phyloP scores from a whole-genome alignment of 1,284 basidiomycete species.

The Neotropicomus parvogracilis region DNA sequence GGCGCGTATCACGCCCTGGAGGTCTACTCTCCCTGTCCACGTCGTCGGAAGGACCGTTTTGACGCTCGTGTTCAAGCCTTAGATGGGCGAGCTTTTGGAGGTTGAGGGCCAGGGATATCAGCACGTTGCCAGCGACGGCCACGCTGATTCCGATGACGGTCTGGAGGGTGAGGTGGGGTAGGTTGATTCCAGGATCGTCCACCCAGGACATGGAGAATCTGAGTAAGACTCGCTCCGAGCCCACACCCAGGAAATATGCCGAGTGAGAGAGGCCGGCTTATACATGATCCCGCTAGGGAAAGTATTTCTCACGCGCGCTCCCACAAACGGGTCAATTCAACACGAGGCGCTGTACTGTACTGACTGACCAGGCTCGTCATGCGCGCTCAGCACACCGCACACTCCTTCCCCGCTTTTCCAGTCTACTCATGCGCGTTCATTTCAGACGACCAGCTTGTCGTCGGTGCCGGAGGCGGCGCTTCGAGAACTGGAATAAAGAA shows the following conservation, averaged over 20 bases:
- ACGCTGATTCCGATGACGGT: constrained; percentile 81
- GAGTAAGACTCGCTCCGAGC: neutral
- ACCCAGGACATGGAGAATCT: constrained; percentile 22
- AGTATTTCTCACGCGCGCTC: constrained; percentile 12
- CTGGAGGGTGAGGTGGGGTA: constrained; percentile 56
- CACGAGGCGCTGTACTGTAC: too few relatives aligned
- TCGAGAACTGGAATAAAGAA: constrained; percentile 86
- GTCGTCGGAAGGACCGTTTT: constrained; percentile 11
- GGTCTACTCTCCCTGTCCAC: constrained; percentile 16
- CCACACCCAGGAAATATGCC: neutral
- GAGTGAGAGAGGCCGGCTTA: neutral
- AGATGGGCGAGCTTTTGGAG: constrained; percentile 90
- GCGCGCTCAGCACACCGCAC: constrained; percentile 76
- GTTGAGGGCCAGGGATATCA: constrained; percentile 89
- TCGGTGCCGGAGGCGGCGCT: constrained; percentile 88
- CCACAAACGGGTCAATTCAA: neutral
- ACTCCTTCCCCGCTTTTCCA: constrained; percentile 74
- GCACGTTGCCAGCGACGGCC: constrained; percentile 80
- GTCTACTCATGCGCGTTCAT: constrained; percentile 87
- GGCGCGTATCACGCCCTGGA: neutral
- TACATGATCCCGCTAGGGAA: constrained; percentile 2
- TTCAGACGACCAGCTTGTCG: constrained; percentile 66
- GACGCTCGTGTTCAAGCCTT: constrained; percentile 51
- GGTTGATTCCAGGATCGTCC: constrained; percentile 36
- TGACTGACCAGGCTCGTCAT: constrained; percentile 47